Base-by-base conservation (phyloP, 495 filamentous ascomycete species). In the Pyrenula aspistea region DNA sequence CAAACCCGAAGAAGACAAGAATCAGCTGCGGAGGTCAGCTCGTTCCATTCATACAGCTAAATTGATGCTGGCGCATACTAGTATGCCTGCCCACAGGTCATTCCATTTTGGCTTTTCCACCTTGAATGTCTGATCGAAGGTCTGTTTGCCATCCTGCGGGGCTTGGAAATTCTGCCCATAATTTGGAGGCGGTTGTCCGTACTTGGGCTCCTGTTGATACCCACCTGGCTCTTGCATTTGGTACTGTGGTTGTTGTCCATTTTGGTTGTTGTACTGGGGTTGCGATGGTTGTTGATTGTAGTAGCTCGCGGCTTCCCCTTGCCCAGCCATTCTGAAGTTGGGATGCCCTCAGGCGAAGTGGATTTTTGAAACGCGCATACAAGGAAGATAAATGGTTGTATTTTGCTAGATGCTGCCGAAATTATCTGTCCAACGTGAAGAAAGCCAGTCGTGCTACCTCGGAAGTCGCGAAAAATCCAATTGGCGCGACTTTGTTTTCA, bases 51-150 rank as follows among this genome's bases (percentile, higher is more conserved):
- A 15, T 11, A 58, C 24, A 22, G n/a, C 22, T 48, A 11, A 48
- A 48, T 48, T 48, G 42, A 48, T 19, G 24, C 10, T 59, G 19
- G 53, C 11, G 73, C 74, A 12, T 67, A 87, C 81, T 62, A 95
- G 69, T 52, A 94, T 70, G 19, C 84, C 88, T 2, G 90, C 90
- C 91, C 90, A 95, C 3, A 89, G 55, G 63, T 96, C 91, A 62
- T 96, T 87, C 67, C 77, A 95, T 63, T 93, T 94, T 12, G 91
- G 91, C 56, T 82, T 82, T 56, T 88, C 79, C 42, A 96, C 64
- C 67, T 81, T 83, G 71, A 96, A 96, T 0, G 80, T 79, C 63
- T 95, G 78, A 15, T 92, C 83, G 61, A 91, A 96, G 12, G 19
- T 52, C 50, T 52, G 50, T 20, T 52, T 52, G 4, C 22, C 22